A percentile compares a stretch with the other conserved stretches of the same genome.
Conservation (phyloP, 257 asterid genomes). For the Solanum chiquidenum region DNA sequence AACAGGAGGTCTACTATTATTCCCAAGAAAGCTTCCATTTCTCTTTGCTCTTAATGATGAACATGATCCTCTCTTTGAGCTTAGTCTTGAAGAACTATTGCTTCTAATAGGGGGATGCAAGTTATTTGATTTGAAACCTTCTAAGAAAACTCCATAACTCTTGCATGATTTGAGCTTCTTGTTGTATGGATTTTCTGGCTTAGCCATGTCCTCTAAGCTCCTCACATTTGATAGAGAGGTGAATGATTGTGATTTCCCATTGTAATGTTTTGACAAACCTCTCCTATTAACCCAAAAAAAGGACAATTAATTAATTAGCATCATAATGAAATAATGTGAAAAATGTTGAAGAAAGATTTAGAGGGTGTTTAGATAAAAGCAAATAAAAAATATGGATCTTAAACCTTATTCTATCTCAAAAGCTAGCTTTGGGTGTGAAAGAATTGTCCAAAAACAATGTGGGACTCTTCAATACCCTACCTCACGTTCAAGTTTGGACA, state of each 20-base stretch:
- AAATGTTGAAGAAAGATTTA: neutral
- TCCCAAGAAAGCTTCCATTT: conserved; percentile 18
- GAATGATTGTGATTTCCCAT: conserved; percentile 66
- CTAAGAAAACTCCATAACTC: conserved; percentile 26
- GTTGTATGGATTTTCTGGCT: conserved; percentile 40
- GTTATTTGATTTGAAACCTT: conserved; percentile 1
- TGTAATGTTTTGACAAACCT: conserved; percentile 63
- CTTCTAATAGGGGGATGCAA: neutral
- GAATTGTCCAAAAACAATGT: too few species aligned
- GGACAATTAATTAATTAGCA: neutral
- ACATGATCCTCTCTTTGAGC: conserved; percentile 8
- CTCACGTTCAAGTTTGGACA: neutral
- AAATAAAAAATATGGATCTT: neutral
- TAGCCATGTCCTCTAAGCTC: conserved; percentile 51
- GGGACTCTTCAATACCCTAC: neutral
- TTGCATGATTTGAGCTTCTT: conserved; percentile 53
- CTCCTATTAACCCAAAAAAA: conserved; percentile 20
- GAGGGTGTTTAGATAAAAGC: neutral
- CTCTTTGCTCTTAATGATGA: conserved; percentile 17
- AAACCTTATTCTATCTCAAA: neutral
- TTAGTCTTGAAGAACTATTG: conserved; percentile 15
- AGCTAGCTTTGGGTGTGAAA: neutral
- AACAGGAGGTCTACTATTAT: conserved; percentile 15
- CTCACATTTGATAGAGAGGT: conserved; percentile 35
- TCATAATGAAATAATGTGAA: neutral